Evolutionary conservation across 2,329 filamentous ascomycete genomes (phyloP).

Genomic region (Calonectria pseudoreteaudii): DNA sequence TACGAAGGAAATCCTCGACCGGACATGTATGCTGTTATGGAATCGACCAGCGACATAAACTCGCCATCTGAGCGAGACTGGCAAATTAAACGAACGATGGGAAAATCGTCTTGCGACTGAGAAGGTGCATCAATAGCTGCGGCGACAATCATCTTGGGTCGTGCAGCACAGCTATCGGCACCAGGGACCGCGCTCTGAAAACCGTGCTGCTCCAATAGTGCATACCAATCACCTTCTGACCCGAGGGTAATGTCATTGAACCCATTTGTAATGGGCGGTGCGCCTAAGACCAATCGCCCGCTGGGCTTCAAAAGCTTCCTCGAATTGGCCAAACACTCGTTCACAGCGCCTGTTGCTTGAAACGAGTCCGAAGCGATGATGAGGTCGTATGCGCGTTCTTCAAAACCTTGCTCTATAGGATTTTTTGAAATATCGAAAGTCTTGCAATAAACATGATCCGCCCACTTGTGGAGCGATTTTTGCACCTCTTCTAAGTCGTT

Average conservation of each 20-base stretch:
- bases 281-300: conserved; percentile 16
- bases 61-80: conserved; percentile 18
- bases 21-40: conserved; percentile 1
- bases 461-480: conserved; percentile 9
- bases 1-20: conserved; percentile 17
- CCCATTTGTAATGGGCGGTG: neutral
- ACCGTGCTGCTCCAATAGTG: conserved; percentile 7
- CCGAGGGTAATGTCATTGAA: neutral
- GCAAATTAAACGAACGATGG: conserved; percentile 17
- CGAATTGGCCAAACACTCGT: conserved; percentile 14
- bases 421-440: conserved; percentile 15
- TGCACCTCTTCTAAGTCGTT: conserved; percentile 8
- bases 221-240: neutral
- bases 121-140: neutral
- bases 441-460: conserved; percentile 8
- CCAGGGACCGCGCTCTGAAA: neutral
- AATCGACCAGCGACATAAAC: conserved; percentile 14
- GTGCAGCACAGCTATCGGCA: neutral
- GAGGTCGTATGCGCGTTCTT: conserved; percentile 17
- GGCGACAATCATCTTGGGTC: neutral
- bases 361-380: conserved; percentile 14
- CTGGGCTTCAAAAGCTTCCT: conserved; percentile 20
- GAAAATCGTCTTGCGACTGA: neutral
- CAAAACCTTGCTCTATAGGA: conserved; percentile 11
- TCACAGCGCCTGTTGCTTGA: neutral